phyloP scores from a whole-genome alignment of 2,329 filamentous ascomycete genomes.

The Calonectria naviculata region DNA sequence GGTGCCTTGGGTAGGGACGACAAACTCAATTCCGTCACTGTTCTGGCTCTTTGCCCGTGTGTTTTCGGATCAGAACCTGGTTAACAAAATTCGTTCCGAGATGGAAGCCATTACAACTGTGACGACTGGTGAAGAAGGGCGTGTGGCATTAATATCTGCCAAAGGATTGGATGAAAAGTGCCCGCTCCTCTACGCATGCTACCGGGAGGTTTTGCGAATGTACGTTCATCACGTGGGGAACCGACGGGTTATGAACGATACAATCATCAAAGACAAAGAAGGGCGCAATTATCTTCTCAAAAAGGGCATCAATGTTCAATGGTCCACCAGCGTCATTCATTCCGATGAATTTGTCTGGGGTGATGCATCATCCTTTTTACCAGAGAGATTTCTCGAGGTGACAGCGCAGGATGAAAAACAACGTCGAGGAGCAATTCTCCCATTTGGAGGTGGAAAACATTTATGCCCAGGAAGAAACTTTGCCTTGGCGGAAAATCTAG shows the following conservation, averaged over 20 bases:
- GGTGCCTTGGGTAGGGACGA: conserved; percentile 12
- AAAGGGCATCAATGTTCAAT: conserved; percentile 17
- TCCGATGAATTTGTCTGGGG: conserved; percentile 7
- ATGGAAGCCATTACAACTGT: neutral
- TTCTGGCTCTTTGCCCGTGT: conserved; percentile 23
- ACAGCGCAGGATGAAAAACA: conserved; percentile 33
- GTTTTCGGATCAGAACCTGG: neutral
- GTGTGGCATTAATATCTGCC: neutral
- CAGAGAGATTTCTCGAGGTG: conserved; percentile 34
- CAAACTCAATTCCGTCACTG: conserved; percentile 19
- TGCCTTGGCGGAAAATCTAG: conserved; percentile 40
- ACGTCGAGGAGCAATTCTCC: conserved; percentile 36
- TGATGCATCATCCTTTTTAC: neutral
- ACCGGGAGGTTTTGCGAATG: conserved; percentile 7
- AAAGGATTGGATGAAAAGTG: conserved; percentile 1
- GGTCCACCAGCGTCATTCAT: conserved; percentile 7
- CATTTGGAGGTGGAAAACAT: conserved; percentile 47
- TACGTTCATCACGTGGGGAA: conserved; percentile 10
- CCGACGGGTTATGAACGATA: conserved; percentile 10
- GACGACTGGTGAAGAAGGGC: neutral
- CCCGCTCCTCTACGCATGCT: conserved; percentile 5
- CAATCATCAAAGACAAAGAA: conserved; percentile 7
- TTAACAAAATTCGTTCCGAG: neutral
- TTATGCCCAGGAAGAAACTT: conserved; percentile 48
- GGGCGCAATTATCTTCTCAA: conserved; percentile 17